Percentiles rank a stretch among this genome's conserved stretches.
Conservation (phyloP, 2,329 filamentous ascomycete species). For the Pleoardoris graminearum region DNA sequence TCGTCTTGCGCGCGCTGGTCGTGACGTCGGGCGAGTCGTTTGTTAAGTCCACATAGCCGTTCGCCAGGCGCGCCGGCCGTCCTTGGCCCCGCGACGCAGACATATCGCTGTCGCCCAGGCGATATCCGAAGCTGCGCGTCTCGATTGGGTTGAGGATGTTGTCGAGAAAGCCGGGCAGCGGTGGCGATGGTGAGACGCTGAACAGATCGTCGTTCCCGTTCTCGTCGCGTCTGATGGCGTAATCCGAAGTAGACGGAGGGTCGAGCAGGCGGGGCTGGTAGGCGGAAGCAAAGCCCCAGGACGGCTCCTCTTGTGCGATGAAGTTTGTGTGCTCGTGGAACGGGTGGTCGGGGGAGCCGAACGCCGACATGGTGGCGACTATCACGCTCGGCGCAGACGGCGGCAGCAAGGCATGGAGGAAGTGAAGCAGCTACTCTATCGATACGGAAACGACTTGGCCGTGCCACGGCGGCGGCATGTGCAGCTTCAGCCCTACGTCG, state of each 20-base stretch:
- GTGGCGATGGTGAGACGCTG: slow-evolving; percentile 17
- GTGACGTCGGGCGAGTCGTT: slow-evolving; percentile 21
- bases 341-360: slow-evolving; percentile 7
- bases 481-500: neutral
- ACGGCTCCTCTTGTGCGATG: slow-evolving; percentile 1
- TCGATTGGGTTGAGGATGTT: slow-evolving; percentile 34
- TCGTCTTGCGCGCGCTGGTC: slow-evolving; percentile 17
- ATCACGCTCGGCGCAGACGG: neutral
- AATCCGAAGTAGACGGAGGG: neutral
- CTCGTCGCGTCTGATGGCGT: neutral
- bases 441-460: neutral
- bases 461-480: neutral
- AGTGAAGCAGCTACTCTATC: neutral
- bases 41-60: slow-evolving; percentile 45
- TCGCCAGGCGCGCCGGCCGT: slow-evolving; percentile 33
- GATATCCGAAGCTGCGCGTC: slow-evolving; percentile 15
- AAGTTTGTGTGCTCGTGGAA: slow-evolving; percentile 1
- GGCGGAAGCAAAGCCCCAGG: neutral
- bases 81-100: neutral
- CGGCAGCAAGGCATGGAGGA: slow-evolving; percentile 5
- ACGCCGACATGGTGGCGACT: slow-evolving; percentile 26
- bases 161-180: slow-evolving; percentile 30
- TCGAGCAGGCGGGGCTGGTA: neutral
- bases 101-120: no score
- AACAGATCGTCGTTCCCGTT: slow-evolving; percentile 8